These are phyloP conservation scores for Lantana camara DNA, from an alignment of 257 asterid genomes.

Conservation along the genomic window DNA sequence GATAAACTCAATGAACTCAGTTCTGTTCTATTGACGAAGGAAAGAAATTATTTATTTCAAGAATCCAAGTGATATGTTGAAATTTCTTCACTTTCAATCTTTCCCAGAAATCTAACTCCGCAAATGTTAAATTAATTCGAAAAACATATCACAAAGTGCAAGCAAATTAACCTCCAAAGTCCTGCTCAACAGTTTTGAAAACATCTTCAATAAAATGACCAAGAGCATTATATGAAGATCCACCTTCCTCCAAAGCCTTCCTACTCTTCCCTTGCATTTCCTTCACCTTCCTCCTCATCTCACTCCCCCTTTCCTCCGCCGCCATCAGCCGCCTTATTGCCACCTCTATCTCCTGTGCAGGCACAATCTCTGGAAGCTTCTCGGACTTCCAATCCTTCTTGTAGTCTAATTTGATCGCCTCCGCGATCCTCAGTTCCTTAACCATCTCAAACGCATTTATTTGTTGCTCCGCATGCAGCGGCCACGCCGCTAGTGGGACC, in stretches of 20 bases:
- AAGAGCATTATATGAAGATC: slow-evolving; percentile 34
- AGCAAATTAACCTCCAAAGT: background rate
- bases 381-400: background rate
- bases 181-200: background rate
- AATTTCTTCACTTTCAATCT: no score
- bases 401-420: slow-evolving; percentile 23
- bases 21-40: no score
- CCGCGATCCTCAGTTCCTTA: slow-evolving; percentile 34
- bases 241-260: slow-evolving; percentile 29
- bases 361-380: slow-evolving; percentile 3
- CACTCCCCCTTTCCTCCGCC: background rate
- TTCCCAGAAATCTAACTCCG: no score
- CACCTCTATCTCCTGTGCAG: slow-evolving; percentile 24
- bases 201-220: slow-evolving; percentile 24
- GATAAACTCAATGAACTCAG: no score
- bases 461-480: slow-evolving; percentile 45
- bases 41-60: no score
- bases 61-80: no score
- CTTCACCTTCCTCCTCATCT: slow-evolving; percentile 10
- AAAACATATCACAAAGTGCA: no score
- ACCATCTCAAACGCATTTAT: slow-evolving; percentile 40
- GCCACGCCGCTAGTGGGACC: slow-evolving; percentile 49
- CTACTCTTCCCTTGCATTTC: slow-evolving; percentile 27
- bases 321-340: slow-evolving; percentile 33
- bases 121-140: no score